phyloP scores from a whole-genome alignment of 129 eudicot species.

The Rutidosis leptorrhynchoides region DNA sequence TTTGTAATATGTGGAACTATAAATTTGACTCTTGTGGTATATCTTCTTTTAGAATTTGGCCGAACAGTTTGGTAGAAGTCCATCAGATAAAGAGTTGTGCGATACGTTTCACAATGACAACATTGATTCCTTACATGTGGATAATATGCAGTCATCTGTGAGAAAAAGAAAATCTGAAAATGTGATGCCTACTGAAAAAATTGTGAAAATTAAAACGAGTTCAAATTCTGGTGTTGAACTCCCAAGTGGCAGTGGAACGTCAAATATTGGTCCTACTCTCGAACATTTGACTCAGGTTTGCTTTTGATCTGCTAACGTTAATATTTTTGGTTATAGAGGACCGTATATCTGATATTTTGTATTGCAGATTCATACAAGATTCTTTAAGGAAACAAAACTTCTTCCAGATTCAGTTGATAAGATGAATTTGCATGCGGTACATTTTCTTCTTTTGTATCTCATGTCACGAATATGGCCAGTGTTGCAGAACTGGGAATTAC shows the following conservation, averaged over 20 bases:
- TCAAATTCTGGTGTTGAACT: constrained; percentile 32
- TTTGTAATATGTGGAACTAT: neutral
- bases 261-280: constrained; percentile 29
- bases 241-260: constrained; percentile 29
- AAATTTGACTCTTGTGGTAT: constrained; percentile 18
- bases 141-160: constrained; percentile 26
- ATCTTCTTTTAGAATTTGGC: constrained; percentile 40
- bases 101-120: constrained; percentile 6
- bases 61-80: constrained; percentile 39
- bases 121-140: constrained; percentile 20
- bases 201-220: constrained; percentile 29
- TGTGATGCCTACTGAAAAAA: constrained; percentile 28
- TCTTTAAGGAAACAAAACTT: constrained; percentile 39
- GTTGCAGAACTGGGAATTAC: too few relatives aligned
- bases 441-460: constrained; percentile 12
- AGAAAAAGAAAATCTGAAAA: constrained; percentile 52
- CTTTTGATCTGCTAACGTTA: constrained; percentile 20
- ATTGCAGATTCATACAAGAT: constrained; percentile 59
- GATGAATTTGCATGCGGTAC: constrained; percentile 52
- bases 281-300: constrained; percentile 52
- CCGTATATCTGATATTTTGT: constrained; percentile 20
- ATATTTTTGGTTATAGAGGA: constrained; percentile 4
- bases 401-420: constrained; percentile 45
- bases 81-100: constrained; percentile 33
- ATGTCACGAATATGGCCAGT: neutral